Evolutionary conservation across 1,284 basidiomycete species (phyloP), one percentile per base, ranked within the genome.

Genomic region (Cryptococcus hybrid): DNA sequence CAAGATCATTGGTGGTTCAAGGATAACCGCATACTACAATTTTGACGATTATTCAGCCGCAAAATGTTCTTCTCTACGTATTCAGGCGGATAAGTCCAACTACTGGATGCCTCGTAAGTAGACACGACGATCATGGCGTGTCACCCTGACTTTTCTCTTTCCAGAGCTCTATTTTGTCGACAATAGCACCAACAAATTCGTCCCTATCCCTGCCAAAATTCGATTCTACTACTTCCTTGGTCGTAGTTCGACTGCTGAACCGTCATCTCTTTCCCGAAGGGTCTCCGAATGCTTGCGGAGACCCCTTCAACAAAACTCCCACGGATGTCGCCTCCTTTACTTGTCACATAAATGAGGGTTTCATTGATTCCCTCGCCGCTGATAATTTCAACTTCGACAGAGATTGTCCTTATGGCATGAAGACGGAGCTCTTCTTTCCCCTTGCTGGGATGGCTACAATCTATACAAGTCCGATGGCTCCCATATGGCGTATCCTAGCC

Each of bases 391-490:
- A 73, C 58, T 67, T 66, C 34, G 52, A 58, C 11, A 35, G 47
- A 5, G 53, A 57, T 38, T 71, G 69, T 52, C 62, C 64, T 1
- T 63, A 60, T 12, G 66, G 67, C 18, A 49, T 74, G 50, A 65
- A 64, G 58, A 59, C 54, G 7, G 62, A 67, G 34, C 12, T 65
- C 5, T 53, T 46, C 35, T 69, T 71, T 55, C 70, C 69, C 7
- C 52, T 18, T 73, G 72, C 55, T 72, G 68, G 68, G 65, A 74
- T 51, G 70, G 70, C 34, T 44, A 57, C 15, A 64, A 69, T 50
- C 55, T 70, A 3, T 73, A 65, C 56, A 51, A 49, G 38, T 36
- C 54, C 1, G 65, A 71, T 44, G 51, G 43, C 5, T 60, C 61
- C 0, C 70, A 74, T 62, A 63, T 74, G 59, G 18, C 61, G 6